phyloP scores from a whole-genome alignment of 371 early-diverging fungal species.

The Blakeslea trispora region DNA sequence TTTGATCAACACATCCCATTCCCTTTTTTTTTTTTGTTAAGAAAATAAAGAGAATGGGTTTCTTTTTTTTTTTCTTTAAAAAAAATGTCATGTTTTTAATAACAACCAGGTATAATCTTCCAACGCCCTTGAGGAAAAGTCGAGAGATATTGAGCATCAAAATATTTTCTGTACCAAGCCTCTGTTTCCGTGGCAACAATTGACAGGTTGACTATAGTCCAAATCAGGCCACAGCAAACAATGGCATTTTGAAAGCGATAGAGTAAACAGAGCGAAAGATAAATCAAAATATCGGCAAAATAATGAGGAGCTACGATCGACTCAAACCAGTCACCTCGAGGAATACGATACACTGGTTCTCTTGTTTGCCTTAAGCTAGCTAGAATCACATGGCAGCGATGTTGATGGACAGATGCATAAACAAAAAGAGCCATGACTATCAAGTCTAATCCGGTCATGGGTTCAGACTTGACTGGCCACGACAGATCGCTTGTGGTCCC shows the following conservation, averaged over 20 bases:
- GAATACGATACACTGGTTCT: slow-evolving; percentile 50
- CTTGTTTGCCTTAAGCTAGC: slow-evolving; percentile 52
- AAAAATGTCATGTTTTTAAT: slow-evolving; percentile 30
- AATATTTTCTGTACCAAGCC: slow-evolving; percentile 60
- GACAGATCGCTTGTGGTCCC: no score
- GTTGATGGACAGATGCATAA: slow-evolving; percentile 66
- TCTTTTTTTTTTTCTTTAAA: neutral
- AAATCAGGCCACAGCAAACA: slow-evolving; percentile 48
- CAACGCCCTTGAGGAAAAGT: slow-evolving; percentile 40
- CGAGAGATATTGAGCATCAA: slow-evolving; percentile 40
- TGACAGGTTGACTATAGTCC: slow-evolving; percentile 64
- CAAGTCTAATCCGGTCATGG: neutral
- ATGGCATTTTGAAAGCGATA: slow-evolving; percentile 31
- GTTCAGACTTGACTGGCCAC: neutral
- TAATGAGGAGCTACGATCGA: slow-evolving; percentile 72
- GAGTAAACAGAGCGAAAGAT: slow-evolving; percentile 51
- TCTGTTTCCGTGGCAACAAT: slow-evolving; percentile 66
- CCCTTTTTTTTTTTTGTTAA: neutral
- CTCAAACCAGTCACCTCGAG: slow-evolving; percentile 75
- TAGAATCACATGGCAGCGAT: slow-evolving; percentile 66
- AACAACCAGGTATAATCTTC: slow-evolving; percentile 47
- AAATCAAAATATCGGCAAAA: slow-evolving; percentile 74
- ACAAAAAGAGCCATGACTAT: slow-evolving; percentile 33
- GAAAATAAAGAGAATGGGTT: no score
- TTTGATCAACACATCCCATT: no score